Percentiles rank a stretch among this genome's conserved stretches.
Conservation (phyloP, 2,329 filamentous ascomycete genomes). For the Ophiobolus disseminans region DNA sequence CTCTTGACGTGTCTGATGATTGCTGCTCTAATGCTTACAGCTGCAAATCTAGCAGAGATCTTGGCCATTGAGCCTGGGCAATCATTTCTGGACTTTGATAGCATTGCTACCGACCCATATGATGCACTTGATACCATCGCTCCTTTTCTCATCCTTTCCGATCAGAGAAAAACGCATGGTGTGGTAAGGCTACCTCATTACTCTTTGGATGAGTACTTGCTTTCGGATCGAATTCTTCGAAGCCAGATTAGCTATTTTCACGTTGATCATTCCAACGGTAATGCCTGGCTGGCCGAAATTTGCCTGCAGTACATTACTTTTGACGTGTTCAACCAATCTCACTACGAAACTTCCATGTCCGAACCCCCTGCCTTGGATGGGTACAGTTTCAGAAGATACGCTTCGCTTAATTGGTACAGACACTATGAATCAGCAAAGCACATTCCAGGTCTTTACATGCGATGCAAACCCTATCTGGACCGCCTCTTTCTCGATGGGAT, state of each 20-base stretch:
- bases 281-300: background rate
- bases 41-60: slow-evolving; percentile 7
- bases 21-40: slow-evolving; percentile 1
- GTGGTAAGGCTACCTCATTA: background rate
- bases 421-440: background rate
- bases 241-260: background rate
- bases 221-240: background rate
- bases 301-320: background rate
- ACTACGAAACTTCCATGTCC: too few species aligned
- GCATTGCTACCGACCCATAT: slow-evolving; percentile 10
- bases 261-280: background rate
- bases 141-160: slow-evolving; percentile 6
- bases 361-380: too few species aligned
- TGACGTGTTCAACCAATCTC: background rate
- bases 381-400: background rate
- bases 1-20: slow-evolving; percentile 5
- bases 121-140: slow-evolving; percentile 10
- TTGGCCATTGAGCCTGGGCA: slow-evolving; percentile 9
- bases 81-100: slow-evolving; percentile 5
- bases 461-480: background rate
- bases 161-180: background rate
- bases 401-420: background rate
- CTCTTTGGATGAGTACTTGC: background rate
- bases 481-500: background rate
- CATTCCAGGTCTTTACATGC: background rate